These are phyloP conservation scores for Pelargonium citronellum DNA, from an alignment of 441 rosid species.

Conservation along the genomic window DNA sequence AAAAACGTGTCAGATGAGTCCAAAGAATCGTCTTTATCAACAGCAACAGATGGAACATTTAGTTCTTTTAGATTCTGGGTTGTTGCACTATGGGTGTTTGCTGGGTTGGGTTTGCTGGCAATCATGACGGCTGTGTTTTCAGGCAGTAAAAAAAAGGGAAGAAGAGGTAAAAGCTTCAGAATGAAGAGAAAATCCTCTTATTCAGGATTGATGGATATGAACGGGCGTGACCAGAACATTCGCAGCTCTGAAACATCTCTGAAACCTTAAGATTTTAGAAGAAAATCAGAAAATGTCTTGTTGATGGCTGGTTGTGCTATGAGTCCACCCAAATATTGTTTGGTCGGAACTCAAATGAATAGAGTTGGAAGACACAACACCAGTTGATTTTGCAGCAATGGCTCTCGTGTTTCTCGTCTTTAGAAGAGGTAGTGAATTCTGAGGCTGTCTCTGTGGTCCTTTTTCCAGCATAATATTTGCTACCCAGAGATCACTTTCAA, in stretches of 20 bases:
- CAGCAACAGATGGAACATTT: conserved; percentile 39
- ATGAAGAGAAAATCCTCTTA: conserved; percentile 55
- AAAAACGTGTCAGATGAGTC: conserved; percentile 27
- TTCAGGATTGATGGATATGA: conserved; percentile 39
- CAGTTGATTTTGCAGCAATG: neutral
- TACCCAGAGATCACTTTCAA: neutral
- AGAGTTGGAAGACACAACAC: neutral
- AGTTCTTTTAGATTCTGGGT: conserved; percentile 68
- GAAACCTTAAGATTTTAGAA: neutral
- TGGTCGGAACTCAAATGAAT: too few species aligned
- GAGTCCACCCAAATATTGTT: too few species aligned
- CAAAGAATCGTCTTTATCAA: conserved; percentile 32
- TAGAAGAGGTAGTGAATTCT: neutral
- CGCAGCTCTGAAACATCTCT: conserved; percentile 30
- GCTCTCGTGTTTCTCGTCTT: too few species aligned
- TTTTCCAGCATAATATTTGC: neutral
- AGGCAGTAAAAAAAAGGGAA: conserved; percentile 49
- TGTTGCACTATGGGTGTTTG: conserved; percentile 60
- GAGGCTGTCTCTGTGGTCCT: neutral
- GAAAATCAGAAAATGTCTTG: too few species aligned
- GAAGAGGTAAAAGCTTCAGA: conserved; percentile 53
- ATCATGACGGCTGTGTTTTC: conserved; percentile 56
- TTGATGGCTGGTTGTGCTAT: too few species aligned
- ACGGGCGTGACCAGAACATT: conserved; percentile 35
- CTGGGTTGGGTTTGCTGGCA: conserved; percentile 62